These are phyloP conservation scores for Rhynchospora pubera DNA, from an alignment of 176 grass and related monocot genomes.

Conservation along the genomic window DNA sequence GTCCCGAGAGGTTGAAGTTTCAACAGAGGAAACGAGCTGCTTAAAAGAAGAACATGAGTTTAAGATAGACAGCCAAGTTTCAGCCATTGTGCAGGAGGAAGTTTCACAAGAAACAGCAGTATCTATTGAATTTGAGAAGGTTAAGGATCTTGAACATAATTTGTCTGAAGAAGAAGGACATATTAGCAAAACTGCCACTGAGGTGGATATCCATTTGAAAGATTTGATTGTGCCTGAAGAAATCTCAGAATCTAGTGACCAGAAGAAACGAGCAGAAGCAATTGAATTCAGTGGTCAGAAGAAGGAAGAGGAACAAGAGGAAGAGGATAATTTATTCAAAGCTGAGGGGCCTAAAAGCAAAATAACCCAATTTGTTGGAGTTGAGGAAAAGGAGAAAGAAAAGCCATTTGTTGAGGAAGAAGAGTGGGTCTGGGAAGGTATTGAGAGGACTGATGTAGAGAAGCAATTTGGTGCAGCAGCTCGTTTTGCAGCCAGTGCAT, in stretches of 20 bases:
- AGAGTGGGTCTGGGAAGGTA: slow-evolving; percentile 73
- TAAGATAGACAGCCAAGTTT: not conserved
- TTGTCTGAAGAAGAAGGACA: slow-evolving; percentile 17
- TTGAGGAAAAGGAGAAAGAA: slow-evolving; percentile 1
- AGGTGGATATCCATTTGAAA: not conserved
- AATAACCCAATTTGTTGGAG: slow-evolving; percentile 16
- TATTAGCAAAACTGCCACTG: slow-evolving; percentile 7
- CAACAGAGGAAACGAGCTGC: not conserved
- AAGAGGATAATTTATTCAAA: slow-evolving; percentile 7
- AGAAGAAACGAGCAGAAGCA: not conserved
- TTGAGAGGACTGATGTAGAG: slow-evolving; percentile 74
- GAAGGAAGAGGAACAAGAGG: not conserved
- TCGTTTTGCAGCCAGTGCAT: slow-evolving; percentile 40
- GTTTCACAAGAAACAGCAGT: slow-evolving; percentile 17
- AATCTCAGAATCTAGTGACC: slow-evolving; percentile 14
- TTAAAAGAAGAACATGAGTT: not conserved
- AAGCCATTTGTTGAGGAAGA: slow-evolving; percentile 40
- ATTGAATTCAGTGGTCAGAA: not conserved
- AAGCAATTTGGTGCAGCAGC: slow-evolving; percentile 54
- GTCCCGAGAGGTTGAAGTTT: not conserved
- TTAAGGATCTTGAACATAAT: not conserved
- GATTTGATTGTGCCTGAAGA: slow-evolving; percentile 21
- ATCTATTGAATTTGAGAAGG: not conserved
- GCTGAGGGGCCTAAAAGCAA: slow-evolving; percentile 22
- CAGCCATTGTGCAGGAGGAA: slow-evolving; percentile 18